Percentiles rank a stretch among this genome's conserved stretches.
These are phyloP conservation scores for Arthromyces matolae DNA, from an alignment of 768 basidiomycete genomes.

Conservation along the genomic window DNA sequence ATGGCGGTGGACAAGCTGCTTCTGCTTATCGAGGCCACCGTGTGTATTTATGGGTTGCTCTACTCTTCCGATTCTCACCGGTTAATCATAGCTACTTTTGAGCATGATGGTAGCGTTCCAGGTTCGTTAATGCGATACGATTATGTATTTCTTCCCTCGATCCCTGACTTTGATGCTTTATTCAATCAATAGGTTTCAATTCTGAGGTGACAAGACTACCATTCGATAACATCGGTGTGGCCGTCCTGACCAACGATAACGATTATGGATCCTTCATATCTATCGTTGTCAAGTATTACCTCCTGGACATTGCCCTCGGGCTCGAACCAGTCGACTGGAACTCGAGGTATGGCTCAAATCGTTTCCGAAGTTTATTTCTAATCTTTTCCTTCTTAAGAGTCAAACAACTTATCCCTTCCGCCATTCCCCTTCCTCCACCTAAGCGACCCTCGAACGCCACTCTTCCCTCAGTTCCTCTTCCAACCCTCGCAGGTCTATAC, in stretches of 20 bases:
- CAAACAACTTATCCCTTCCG: background rate
- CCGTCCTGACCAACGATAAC: slow-evolving; percentile 26
- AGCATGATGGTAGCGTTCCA: slow-evolving; percentile 10
- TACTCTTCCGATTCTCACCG: background rate
- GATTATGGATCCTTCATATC: slow-evolving; percentile 17
- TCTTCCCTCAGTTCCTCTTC: slow-evolving; percentile 11
- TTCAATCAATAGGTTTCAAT: slow-evolving; percentile 15
- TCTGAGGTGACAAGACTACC: slow-evolving; percentile 22
- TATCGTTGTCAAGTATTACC: slow-evolving; percentile 19
- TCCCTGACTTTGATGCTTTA: background rate
- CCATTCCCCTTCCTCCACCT: background rate
- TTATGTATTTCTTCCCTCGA: background rate
- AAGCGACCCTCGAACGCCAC: slow-evolving; percentile 15
- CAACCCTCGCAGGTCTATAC: slow-evolving; percentile 15
- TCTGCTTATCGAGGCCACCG: slow-evolving; percentile 24
- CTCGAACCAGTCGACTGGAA: slow-evolving; percentile 24
- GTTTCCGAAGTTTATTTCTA: background rate
- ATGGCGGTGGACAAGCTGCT: slow-evolving; percentile 23
- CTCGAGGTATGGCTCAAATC: slow-evolving; percentile 12
- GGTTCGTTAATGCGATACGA: background rate
- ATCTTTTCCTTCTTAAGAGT: background rate
- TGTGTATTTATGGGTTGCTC: slow-evolving; percentile 5
- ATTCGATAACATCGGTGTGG: slow-evolving; percentile 22
- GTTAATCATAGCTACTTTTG: slow-evolving; percentile 9
- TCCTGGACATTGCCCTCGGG: slow-evolving; percentile 22